phyloP scores from a whole-genome alignment of 2,329 filamentous ascomycete species.

The Arthrobotrys sinensis region DNA sequence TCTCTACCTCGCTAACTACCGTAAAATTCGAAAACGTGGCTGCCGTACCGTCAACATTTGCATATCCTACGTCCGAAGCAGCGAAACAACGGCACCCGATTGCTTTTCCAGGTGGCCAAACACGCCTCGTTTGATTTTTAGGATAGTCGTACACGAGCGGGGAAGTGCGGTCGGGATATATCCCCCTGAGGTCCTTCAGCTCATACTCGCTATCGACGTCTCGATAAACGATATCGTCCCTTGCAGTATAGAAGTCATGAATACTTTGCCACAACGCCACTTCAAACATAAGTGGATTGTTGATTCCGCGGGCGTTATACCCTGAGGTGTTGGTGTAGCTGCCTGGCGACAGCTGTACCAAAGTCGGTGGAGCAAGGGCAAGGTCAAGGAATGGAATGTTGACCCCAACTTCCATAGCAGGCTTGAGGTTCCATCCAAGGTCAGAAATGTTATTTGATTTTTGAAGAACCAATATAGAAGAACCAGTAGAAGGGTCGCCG shows the following conservation, averaged over 20 bases:
- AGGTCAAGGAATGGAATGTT: neutral
- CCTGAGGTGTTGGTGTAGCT: neutral
- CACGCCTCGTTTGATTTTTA: no score
- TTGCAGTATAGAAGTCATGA: neutral
- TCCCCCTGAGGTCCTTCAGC: conserved; percentile 3
- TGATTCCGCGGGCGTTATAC: conserved; percentile 4
- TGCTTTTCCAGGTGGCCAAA: neutral
- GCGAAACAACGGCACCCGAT: conserved; percentile 36
- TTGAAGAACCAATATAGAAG: neutral
- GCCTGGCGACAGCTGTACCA: neutral
- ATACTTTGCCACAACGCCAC: conserved; percentile 23
- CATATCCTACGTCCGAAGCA: conserved; percentile 21
- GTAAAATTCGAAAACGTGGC: conserved; percentile 26
- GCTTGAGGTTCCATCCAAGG: neutral
- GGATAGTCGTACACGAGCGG: no score
- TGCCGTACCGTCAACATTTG: neutral
- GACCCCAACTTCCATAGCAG: conserved; percentile 18
- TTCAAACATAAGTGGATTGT: conserved; percentile 11
- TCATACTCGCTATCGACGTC: neutral
- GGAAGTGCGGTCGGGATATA: neutral
- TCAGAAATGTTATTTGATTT: neutral
- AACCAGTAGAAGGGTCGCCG: neutral
- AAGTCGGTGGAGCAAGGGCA: no score
- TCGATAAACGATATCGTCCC: neutral
- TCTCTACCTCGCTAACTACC: no score